Base-by-base conservation (phyloP, 2,329 filamentous ascomycete genomes). In the Aureobasidium melanogenum region DNA sequence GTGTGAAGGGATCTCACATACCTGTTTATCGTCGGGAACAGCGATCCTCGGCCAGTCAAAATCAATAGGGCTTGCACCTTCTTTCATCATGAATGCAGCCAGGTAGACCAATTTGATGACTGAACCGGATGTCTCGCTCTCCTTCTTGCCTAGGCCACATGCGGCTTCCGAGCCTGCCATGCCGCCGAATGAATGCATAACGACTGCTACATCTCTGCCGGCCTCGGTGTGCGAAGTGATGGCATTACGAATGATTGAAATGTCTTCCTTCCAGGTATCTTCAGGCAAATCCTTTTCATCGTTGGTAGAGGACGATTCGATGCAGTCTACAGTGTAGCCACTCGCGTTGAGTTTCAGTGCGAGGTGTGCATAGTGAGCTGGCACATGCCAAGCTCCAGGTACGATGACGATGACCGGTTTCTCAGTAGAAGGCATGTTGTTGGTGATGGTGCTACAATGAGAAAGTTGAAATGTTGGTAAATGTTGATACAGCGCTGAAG, bases 181-280 rank as follows among this genome's bases (percentile, higher is more conserved):
- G n/a, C 69, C 69, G 34, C 68, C 71, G 55, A 70, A 69, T 3
- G 67, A 69, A 62, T 72, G 70, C 65, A 70, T 67, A 10, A 68
- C 65, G 0, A 72, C 48, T 19, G 69, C 55, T 8, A 71, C 66
- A 34, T 69, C 67, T 50, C 66, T 64, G 54, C 67, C 65, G 19
- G 64, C 63, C 24, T 68, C 62, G 26, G 64, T 63, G 41, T 68
- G 66, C 59, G 59, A 56, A 44, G 64, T 59, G 62, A 71, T 64
- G 56, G 71, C 66, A 34, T 64, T 62, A 10, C 50, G 38, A 19
- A 62, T 63, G 10, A 46, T 43, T 6, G 46, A 12, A 12, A 51
- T 41, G 24, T 61, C 48, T 32, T 36, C 47, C 15, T 38, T 39
- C 38, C 47, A 61, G 22, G 48, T 36, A 30, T 54, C 30, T 24